Evolutionary conservation across 2,329 filamentous ascomycete genomes (phyloP).

Genomic region (Blumeria hordei): DNA sequence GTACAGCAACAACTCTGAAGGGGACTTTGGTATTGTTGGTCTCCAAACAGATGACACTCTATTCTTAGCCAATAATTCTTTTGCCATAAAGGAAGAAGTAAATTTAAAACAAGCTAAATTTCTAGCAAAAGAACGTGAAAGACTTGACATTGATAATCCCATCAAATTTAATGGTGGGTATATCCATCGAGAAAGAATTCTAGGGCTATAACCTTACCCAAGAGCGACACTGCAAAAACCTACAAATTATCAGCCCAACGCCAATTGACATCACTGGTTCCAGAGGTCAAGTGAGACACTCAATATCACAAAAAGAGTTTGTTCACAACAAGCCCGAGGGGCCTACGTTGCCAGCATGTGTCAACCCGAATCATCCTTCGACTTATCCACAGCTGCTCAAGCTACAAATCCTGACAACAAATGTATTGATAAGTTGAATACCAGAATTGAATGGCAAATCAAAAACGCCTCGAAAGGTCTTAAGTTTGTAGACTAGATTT

Average conservation of each 20-base stretch:
- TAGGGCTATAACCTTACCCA: not conserved
- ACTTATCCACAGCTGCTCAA: slow-evolving; percentile 1
- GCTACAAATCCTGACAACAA: not conserved
- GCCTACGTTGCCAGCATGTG: not conserved
- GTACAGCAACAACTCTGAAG: not conserved
- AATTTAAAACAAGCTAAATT: not conserved
- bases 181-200: not conserved
- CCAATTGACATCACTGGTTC: not conserved
- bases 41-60: not conserved
- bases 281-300: not conserved
- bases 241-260: not conserved
- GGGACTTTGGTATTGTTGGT: not conserved
- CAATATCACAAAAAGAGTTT: not conserved
- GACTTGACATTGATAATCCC: not conserved
- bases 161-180: not conserved
- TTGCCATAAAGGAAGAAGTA: not conserved
- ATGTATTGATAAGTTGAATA: not conserved
- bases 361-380: slow-evolving; percentile 2
- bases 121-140: not conserved
- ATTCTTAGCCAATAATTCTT: not conserved
- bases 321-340: not conserved
- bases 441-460: not conserved
- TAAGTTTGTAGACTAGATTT: not conserved
- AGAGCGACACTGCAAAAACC: not conserved
- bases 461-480: not conserved